Conservation (phyloP, 1,139 yeast species). For the Taphrina sp. region DNA sequence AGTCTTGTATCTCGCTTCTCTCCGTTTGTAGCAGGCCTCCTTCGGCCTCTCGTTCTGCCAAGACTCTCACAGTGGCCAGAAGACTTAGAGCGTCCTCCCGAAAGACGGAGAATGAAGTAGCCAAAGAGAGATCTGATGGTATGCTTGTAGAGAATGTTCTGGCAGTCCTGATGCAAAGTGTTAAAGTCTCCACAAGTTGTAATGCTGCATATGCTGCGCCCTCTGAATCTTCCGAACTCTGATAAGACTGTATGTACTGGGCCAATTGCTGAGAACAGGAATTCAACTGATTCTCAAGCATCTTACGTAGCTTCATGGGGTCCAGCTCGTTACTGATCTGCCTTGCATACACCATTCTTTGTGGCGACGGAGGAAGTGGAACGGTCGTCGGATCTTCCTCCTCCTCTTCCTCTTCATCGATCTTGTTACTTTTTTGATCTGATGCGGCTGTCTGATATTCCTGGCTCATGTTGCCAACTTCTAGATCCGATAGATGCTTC, state of each 20-base stretch:
- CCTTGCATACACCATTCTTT: not conserved
- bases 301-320: not conserved
- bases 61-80: not conserved
- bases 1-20: not conserved
- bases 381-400: conserved; percentile 8
- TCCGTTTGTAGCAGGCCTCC: not conserved
- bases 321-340: conserved; percentile 24
- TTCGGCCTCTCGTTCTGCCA: not conserved
- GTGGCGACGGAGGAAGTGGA: conserved; percentile 24
- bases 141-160: conserved; percentile 13
- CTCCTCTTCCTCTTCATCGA: not conserved
- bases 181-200: not conserved
- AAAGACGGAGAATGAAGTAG: conserved; percentile 6
- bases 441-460: too few relatives aligned
- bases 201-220: not conserved
- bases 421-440: not conserved
- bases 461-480: too few relatives aligned
- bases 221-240: not conserved
- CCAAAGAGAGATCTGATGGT: conserved; percentile 2
- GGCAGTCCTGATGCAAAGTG: conserved; percentile 14
- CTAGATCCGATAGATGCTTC: too few relatives aligned
- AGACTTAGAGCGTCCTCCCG: conserved; percentile 23
- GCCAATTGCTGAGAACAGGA: not conserved
- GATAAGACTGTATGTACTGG: not conserved
- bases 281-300: not conserved